Evolutionary conservation across 23 red algal genomes (phyloP), one percentile per base, ranked within the genome.

Genomic region (Gracilaria caudata): DNA sequence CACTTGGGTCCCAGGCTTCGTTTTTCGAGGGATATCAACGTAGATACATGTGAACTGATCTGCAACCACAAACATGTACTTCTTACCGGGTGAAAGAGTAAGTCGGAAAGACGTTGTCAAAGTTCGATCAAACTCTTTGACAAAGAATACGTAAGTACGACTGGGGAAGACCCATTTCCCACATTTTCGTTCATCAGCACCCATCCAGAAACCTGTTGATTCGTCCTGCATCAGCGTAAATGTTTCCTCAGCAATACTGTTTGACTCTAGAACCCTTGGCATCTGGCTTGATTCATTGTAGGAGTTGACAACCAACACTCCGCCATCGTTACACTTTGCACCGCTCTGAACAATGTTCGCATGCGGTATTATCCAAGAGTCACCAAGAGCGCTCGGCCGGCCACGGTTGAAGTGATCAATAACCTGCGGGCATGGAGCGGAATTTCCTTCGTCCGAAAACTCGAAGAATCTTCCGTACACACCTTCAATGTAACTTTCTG

Each of bases 391-490:
- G 63, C 65, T 75, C 2, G 82, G 82, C 26, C 28, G 35, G 35
- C 82, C 82, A 9, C 65, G 82, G 11, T 86, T 59, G 23, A 51
- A 86, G 49, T 86, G 82, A 58, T 86, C 65, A 8, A 86, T 86
- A 55, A 72, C 35, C n/a, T 45, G 38, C n/a, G 82, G 82, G 51
- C 82, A 86, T 55, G 61, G 60, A 45, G 63, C 82, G 24, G 82
- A 72, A 63, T 86, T 86, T 33, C 82, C 82, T 43, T 57, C 19
- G 24, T 86, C 64, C 26, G 63, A 55, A 30, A 86, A 73, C 35
- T 86, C 82, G 26, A 86, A 86, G 82, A 86, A 86, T 73, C 82
- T 68, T 56, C 82, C 82, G 28, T 86, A 86, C 14, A 86, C 40
- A 3, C 82, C 82, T 58, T 86, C 65, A 73, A 86, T 86, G 51